A percentile compares a stretch with the other conserved stretches of the same genome.
Conservation (phyloP, 75 land plant species). For the Sequoia sempervirens region DNA sequence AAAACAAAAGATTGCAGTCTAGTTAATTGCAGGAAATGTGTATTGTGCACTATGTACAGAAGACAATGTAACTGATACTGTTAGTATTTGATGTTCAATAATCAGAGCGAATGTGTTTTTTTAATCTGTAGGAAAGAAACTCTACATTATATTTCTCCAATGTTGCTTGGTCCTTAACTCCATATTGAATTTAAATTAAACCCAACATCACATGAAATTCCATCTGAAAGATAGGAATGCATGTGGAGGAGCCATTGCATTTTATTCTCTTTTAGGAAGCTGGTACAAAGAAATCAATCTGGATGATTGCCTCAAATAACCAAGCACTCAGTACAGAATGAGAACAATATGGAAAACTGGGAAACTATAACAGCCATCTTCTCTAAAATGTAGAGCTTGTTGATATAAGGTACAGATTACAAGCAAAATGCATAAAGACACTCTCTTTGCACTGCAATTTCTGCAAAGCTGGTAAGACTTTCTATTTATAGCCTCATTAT, state of each 20-base stretch:
- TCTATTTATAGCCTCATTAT: not conserved
- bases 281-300: not conserved
- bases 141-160: not conserved
- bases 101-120: not conserved
- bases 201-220: not conserved
- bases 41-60: not conserved
- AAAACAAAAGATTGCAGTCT: not conserved
- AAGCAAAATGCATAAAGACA: not conserved
- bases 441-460: not conserved
- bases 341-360: not conserved
- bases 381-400: not conserved
- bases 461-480: not conserved
- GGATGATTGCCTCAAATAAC: not conserved
- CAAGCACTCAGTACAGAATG: not conserved
- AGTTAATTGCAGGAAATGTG: not conserved
- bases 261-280: not conserved
- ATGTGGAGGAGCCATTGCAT: not conserved
- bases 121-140: not conserved
- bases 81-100: not conserved
- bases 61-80: not conserved
- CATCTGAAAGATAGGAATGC: not conserved
- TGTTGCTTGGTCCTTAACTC: not conserved
- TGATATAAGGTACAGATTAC: slow-evolving; percentile 2
- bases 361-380: not conserved
- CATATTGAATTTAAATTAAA: not conserved